Conservation (phyloP, 495 filamentous ascomycete species). For the Aspergillus coremiiformis region DNA sequence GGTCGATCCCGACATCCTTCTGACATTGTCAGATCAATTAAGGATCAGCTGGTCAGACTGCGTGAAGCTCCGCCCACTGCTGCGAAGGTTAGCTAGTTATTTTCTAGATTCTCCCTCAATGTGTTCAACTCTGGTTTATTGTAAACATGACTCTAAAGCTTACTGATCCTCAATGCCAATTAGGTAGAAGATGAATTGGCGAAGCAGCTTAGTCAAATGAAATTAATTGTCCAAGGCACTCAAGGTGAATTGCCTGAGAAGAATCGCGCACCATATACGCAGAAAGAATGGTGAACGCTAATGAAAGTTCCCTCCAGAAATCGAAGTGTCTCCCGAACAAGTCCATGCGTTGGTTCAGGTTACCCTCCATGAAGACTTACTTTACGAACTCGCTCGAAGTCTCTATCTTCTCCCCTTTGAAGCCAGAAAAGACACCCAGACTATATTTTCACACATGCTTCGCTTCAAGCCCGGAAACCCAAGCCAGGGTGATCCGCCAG, state of each 20-base stretch:
- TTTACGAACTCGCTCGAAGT: slow-evolving; percentile 69
- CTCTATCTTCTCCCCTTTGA: slow-evolving; percentile 88
- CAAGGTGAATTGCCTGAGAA: slow-evolving; percentile 51
- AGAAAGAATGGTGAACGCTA: neutral
- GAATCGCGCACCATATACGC: neutral
- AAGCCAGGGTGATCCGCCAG: slow-evolving; percentile 59
- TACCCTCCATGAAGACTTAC: slow-evolving; percentile 79
- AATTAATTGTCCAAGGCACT: slow-evolving; percentile 74
- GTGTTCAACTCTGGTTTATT: slow-evolving; percentile 9
- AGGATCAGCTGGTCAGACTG: slow-evolving; percentile 47
- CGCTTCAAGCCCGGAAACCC: slow-evolving; percentile 61
- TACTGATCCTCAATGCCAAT: slow-evolving; percentile 13
- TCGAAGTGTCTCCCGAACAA: slow-evolving; percentile 77
- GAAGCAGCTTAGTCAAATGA: slow-evolving; percentile 73
- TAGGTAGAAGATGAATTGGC: slow-evolving; percentile 69
- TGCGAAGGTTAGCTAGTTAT: slow-evolving; percentile 40
- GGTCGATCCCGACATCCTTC: slow-evolving; percentile 47
- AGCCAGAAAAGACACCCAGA: slow-evolving; percentile 80
- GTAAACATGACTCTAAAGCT: slow-evolving; percentile 22
- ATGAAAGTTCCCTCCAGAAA: slow-evolving; percentile 45
- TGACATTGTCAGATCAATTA: slow-evolving; percentile 51
- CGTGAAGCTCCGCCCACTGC: slow-evolving; percentile 32
- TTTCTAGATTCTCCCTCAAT: slow-evolving; percentile 12
- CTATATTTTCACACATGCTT: slow-evolving; percentile 82
- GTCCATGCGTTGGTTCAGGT: slow-evolving; percentile 70